These are phyloP conservation scores for Trichoderma koningiopsis DNA, from an alignment of 2,329 filamentous ascomycete species.

Conservation along the genomic window DNA sequence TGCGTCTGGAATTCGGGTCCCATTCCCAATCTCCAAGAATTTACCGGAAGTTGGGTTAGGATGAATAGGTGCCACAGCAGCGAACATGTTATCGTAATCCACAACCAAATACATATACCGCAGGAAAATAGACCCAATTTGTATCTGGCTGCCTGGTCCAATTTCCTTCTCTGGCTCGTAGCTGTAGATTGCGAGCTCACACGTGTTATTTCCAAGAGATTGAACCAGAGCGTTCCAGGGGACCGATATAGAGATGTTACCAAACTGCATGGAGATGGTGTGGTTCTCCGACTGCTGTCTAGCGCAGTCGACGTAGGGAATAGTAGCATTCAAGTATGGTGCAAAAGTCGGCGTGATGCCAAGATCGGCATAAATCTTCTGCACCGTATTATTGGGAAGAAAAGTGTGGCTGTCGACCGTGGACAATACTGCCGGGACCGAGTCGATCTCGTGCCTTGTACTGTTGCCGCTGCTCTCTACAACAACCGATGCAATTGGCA, in stretches of 20 bases:
- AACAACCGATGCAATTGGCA: not conserved
- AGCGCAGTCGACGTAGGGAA: not conserved
- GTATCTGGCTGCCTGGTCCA: not conserved
- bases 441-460: not conserved
- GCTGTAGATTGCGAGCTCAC: not conserved
- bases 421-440: not conserved
- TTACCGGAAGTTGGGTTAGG: not conserved
- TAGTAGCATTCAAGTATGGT: not conserved
- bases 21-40: not conserved
- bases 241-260: not conserved
- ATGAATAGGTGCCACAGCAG: not conserved
- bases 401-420: not conserved
- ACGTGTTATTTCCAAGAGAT: not conserved
- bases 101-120: not conserved
- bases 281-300: not conserved
- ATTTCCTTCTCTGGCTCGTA: not conserved
- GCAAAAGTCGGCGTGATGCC: not conserved
- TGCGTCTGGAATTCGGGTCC: not conserved
- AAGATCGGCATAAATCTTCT: not conserved
- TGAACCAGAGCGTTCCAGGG: not conserved
- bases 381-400: not conserved
- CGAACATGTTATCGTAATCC: not conserved
- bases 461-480: not conserved
- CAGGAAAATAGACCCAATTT: not conserved
- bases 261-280: not conserved